Evolutionary conservation across 2,329 filamentous ascomycete genomes (phyloP).

Genomic region (Annulohypoxylon truncatum): DNA sequence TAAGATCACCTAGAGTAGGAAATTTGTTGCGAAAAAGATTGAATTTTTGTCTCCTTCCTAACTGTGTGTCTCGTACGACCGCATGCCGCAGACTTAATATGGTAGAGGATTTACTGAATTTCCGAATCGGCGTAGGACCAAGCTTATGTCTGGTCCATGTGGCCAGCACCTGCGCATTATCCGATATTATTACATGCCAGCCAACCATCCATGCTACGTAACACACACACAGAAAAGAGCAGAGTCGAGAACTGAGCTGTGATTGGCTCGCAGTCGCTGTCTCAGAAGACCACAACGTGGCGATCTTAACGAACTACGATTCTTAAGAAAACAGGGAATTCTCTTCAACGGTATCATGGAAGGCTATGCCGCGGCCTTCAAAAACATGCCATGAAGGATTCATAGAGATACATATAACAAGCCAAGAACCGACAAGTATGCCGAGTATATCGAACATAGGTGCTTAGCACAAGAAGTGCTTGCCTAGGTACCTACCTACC

Average conservation of each 20-base stretch:
- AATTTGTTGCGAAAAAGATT: slow-evolving; percentile 6
- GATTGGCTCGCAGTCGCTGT: slow-evolving; percentile 13
- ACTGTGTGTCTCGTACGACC: slow-evolving; percentile 11
- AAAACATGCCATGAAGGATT: no score
- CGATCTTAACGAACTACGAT: not conserved
- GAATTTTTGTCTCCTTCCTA: slow-evolving; percentile 22
- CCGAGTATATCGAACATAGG: slow-evolving; percentile 5
- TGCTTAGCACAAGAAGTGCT: no score
- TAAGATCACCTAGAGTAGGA: not conserved
- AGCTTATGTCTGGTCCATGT: not conserved
- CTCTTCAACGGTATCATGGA: not conserved
- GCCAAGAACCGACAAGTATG: not conserved
- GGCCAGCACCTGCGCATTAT: not conserved
- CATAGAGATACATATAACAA: no score
- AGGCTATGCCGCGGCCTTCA: not conserved
- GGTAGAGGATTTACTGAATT: slow-evolving; percentile 9
- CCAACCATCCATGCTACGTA: slow-evolving; percentile 16
- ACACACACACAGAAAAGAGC: slow-evolving; percentile 9
- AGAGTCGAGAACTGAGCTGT: slow-evolving; percentile 2
- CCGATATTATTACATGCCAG: slow-evolving; percentile 22
- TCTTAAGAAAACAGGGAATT: not conserved
- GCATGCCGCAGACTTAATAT: not conserved
- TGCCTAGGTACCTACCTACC: not conserved
- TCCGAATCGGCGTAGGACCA: slow-evolving; percentile 4
- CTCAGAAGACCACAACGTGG: slow-evolving; percentile 16